phyloP scores from a whole-genome alignment of 2,329 filamentous ascomycete species.

The Sporothrix euskadiensis region DNA sequence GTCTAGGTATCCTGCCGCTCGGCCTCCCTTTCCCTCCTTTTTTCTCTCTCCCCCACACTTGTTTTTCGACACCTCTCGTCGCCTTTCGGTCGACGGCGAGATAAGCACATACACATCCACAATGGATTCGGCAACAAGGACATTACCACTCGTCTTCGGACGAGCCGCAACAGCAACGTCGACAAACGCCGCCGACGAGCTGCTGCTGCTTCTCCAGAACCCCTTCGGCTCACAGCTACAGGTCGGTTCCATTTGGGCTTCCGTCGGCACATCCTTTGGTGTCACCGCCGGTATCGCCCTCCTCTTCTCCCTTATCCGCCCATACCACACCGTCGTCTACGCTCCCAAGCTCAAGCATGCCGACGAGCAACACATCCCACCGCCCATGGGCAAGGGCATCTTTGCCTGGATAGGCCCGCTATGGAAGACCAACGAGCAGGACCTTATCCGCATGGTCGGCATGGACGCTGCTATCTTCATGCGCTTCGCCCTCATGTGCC shows the following conservation, averaged over 20 bases:
- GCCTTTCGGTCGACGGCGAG: background rate
- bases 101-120: background rate
- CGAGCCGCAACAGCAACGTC: slow-evolving; percentile 22
- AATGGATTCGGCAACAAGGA: slow-evolving; percentile 32
- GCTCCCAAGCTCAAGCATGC: slow-evolving; percentile 91
- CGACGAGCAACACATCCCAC: slow-evolving; percentile 85
- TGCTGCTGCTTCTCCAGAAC: slow-evolving; percentile 51
- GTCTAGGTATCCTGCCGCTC: slow-evolving; percentile 13
- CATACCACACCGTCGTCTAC: slow-evolving; percentile 89
- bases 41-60: background rate
- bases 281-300: slow-evolving; percentile 73
- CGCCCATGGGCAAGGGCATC: slow-evolving; percentile 79
- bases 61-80: slow-evolving; percentile 8
- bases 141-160: slow-evolving; percentile 25
- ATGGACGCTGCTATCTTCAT: slow-evolving; percentile 91
- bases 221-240: slow-evolving; percentile 52
- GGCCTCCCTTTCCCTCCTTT: slow-evolving; percentile 5
- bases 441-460: slow-evolving; percentile 78
- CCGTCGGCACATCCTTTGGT: slow-evolving; percentile 76
- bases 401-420: slow-evolving; percentile 85
- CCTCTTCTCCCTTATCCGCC: slow-evolving; percentile 83
- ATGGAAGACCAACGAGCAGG: slow-evolving; percentile 72
- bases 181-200: slow-evolving; percentile 38
- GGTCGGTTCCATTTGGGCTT: slow-evolving; percentile 69
- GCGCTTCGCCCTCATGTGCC: slow-evolving; percentile 84